Evolutionary conservation across 371 early-diverging fungal genomes (phyloP).

Genomic region (Apophysomyces sp.): DNA sequence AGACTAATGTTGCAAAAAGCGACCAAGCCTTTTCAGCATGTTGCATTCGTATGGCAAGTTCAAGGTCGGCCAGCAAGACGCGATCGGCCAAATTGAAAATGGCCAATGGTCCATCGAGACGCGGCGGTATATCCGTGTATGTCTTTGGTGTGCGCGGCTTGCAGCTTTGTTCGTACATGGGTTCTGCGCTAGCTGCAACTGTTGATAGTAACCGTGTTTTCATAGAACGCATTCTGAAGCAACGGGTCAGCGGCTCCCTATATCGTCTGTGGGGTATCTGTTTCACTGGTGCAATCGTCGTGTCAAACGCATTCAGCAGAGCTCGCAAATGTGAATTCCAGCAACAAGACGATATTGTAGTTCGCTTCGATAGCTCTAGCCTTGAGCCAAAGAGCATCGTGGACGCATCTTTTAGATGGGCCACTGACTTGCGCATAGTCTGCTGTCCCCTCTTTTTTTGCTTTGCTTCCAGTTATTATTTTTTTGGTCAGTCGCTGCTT

Average conservation of each 20-base stretch:
- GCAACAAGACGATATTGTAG: constrained; percentile 17
- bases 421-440: constrained; percentile 42
- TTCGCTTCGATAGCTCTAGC: constrained; percentile 11
- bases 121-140: constrained; percentile 1
- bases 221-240: constrained; percentile 2
- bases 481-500: neutral
- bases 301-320: constrained; percentile 26
- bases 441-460: neutral
- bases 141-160: neutral
- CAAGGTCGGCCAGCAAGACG: constrained; percentile 31
- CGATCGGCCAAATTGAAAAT: constrained; percentile 28
- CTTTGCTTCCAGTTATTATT: neutral
- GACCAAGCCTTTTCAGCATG: constrained; percentile 47
- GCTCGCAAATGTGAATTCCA: constrained; percentile 35
- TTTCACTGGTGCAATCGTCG: constrained; percentile 7
- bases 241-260: constrained; percentile 1
- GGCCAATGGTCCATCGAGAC: constrained; percentile 16
- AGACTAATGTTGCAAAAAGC: constrained; percentile 30
- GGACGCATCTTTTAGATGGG: constrained; percentile 44
- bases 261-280: constrained; percentile 22
- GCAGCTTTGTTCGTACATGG: neutral
- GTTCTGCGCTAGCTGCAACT: constrained; percentile 5
- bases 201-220: constrained; percentile 6
- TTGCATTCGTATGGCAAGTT: constrained; percentile 27
- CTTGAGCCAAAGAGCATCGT: constrained; percentile 20